These are phyloP conservation scores for Adansonia rubrostipa DNA, from an alignment of 441 rosid species.

Conservation along the genomic window DNA sequence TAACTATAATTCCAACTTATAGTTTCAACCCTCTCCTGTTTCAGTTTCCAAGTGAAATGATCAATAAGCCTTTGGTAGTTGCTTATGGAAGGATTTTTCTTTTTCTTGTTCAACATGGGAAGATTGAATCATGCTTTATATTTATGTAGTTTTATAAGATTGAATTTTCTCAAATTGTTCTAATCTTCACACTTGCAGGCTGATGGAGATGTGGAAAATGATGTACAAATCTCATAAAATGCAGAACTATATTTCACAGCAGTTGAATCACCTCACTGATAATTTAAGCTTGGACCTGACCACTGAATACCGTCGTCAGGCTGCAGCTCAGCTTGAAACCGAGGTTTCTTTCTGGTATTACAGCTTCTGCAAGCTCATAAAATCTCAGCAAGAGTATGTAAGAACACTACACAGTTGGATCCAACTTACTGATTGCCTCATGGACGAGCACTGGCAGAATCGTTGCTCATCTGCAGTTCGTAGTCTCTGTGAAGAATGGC, in stretches of 20 bases:
- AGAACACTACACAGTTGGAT: neutral
- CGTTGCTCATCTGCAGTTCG: conserved; percentile 44
- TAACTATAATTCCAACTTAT: neutral
- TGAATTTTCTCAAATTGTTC: neutral
- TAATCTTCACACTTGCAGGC: conserved; percentile 44
- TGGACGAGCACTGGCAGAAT: neutral
- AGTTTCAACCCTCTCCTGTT: neutral
- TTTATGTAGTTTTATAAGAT: neutral
- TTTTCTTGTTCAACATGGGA: conserved; percentile 34
- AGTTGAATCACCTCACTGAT: conserved; percentile 63
- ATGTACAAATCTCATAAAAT: conserved; percentile 83
- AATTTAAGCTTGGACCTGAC: conserved; percentile 54
- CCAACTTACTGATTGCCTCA: neutral
- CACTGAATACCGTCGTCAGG: conserved; percentile 50
- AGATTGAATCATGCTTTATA: neutral
- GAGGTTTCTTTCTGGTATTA: neutral
- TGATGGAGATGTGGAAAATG: conserved; percentile 73
- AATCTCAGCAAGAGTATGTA: neutral
- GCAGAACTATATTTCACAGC: conserved; percentile 77
- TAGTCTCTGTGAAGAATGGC: conserved; percentile 79
- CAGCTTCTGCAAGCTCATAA: neutral
- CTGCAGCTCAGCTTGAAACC: neutral
- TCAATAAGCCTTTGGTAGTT: neutral
- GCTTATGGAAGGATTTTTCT: too few relatives aligned
- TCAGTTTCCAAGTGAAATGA: neutral